Conservation (phyloP, 352 stramenopile genomes). For the Globisporangium orthogonon region DNA sequence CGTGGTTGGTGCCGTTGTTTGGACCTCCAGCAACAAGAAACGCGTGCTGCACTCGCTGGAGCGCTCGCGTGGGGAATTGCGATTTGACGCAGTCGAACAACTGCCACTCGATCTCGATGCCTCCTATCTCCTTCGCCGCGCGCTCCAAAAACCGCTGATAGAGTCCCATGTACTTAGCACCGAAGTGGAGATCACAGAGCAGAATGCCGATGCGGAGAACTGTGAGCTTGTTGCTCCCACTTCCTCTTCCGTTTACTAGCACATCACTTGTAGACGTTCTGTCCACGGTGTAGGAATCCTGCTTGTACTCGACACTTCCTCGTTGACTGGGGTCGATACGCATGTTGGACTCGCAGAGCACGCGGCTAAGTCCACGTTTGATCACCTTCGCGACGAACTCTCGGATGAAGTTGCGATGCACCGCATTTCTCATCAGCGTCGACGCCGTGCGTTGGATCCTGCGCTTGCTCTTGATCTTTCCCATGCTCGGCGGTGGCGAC, state of each 20-base stretch:
- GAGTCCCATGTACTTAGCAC: constrained; percentile 26
- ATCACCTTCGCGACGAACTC: constrained; percentile 26
- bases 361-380: constrained; percentile 21
- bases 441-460: not conserved
- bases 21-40: constrained; percentile 32
- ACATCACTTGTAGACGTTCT: not conserved
- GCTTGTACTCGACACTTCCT: not conserved
- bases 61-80: constrained; percentile 23
- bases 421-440: constrained; percentile 10
- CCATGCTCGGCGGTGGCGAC: not conserved
- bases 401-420: constrained; percentile 20
- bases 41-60: constrained; percentile 19
- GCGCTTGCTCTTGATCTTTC: constrained; percentile 1
- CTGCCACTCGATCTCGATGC: constrained; percentile 21
- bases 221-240: not conserved
- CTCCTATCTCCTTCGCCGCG: constrained; percentile 14
- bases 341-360: constrained; percentile 35
- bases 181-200: constrained; percentile 36
- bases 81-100: constrained; percentile 34
- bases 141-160: constrained; percentile 33
- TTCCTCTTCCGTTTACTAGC: no score
- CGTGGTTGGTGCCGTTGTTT: constrained; percentile 9
- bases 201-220: constrained; percentile 27
- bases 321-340: not conserved
- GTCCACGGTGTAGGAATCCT: not conserved